A percentile compares a stretch with the other conserved stretches of the same genome.
phyloP scores from a whole-genome alignment of 2,329 filamentous ascomycete species.

The Paraconiothyrium brasiliense region DNA sequence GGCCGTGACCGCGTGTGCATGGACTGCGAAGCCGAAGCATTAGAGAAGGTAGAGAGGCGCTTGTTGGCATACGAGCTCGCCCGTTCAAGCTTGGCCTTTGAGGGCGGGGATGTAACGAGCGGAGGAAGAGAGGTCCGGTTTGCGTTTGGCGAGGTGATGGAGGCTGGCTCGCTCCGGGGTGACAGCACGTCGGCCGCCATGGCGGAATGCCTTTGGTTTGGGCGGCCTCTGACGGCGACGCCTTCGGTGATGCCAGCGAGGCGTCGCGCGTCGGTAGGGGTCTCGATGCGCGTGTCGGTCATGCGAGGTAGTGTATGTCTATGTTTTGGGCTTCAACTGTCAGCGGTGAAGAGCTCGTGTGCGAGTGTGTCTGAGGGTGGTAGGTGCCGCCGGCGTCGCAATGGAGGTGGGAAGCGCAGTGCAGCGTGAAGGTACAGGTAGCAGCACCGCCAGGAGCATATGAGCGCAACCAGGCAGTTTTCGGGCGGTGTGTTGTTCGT shows the following conservation, averaged over 20 bases:
- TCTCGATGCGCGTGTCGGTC: constrained; percentile 37
- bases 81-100: constrained; percentile 64
- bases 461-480: constrained; percentile 20
- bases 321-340: constrained; percentile 24
- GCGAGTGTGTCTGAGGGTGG: constrained; percentile 12
- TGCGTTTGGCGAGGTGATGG: constrained; percentile 43
- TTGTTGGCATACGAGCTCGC: constrained; percentile 79
- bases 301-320: constrained; percentile 41
- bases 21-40: constrained; percentile 65
- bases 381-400: constrained; percentile 18
- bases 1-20: constrained; percentile 71
- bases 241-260: constrained; percentile 43
- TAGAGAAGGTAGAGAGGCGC: constrained; percentile 85
- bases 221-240: constrained; percentile 34
- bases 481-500: constrained; percentile 21
- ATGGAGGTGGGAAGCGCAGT: constrained; percentile 21
- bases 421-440: constrained; percentile 17
- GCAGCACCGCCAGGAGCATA: constrained; percentile 22
- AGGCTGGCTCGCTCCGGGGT: constrained; percentile 43
- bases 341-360: constrained; percentile 27
- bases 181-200: constrained; percentile 53
- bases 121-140: constrained; percentile 57
- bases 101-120: constrained; percentile 60
- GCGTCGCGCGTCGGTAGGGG: constrained; percentile 37
- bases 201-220: constrained; percentile 26